A percentile compares a stretch with the other conserved stretches of the same genome.
Evolutionary conservation across 371 early-diverging fungal species (phyloP).

Genomic region (Umbelopsis sp.): DNA sequence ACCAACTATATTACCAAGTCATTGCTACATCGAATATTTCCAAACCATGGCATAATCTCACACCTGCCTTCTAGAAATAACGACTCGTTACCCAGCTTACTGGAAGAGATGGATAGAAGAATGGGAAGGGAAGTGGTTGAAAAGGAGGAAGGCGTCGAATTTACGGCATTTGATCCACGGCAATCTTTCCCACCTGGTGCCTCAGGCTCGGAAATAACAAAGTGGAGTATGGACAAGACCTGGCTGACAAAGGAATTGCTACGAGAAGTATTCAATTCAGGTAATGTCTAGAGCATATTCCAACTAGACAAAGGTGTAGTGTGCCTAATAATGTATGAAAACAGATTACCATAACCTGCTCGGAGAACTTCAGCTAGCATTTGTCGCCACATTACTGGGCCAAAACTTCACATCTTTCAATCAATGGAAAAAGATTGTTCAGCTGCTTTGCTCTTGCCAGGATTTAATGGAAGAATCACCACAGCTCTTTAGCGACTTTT

Average conservation of each 20-base stretch:
- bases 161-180: slow-evolving; percentile 76
- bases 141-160: slow-evolving; percentile 54
- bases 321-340: background rate
- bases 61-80: slow-evolving; percentile 38
- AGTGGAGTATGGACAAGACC: slow-evolving; percentile 89
- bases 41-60: slow-evolving; percentile 58
- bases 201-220: slow-evolving; percentile 70
- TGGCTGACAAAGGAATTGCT: slow-evolving; percentile 73
- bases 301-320: background rate
- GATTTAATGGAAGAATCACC: slow-evolving; percentile 59
- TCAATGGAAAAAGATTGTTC: slow-evolving; percentile 86
- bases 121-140: slow-evolving; percentile 42
- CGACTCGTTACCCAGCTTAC: slow-evolving; percentile 16
- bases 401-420: slow-evolving; percentile 87
- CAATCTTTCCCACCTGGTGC: slow-evolving; percentile 82
- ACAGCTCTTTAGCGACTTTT: slow-evolving; percentile 57
- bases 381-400: slow-evolving; percentile 79
- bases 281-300: slow-evolving; percentile 30
- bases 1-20: slow-evolving; percentile 65
- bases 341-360: slow-evolving; percentile 54
- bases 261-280: slow-evolving; percentile 41
- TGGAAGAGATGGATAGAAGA: slow-evolving; percentile 26
- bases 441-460: slow-evolving; percentile 66
- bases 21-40: slow-evolving; percentile 64
- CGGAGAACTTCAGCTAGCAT: slow-evolving; percentile 85